Percentiles rank a stretch among this genome's conserved stretches.
Evolutionary conservation across 306 rosid species (phyloP).

Genomic region (Amphicarpaea edgeworthii): DNA sequence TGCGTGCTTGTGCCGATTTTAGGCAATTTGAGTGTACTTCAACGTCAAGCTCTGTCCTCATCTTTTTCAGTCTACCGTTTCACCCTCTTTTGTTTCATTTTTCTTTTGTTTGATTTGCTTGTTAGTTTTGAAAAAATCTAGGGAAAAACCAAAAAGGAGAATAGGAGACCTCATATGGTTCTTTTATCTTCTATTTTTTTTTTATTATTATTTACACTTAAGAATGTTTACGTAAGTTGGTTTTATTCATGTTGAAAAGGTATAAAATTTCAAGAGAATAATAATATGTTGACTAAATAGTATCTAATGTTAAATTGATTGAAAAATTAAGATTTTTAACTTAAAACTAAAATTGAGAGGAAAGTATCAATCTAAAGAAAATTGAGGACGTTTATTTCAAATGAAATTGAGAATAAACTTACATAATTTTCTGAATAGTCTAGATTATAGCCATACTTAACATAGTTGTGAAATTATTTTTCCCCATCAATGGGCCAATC

Average conservation of each 20-base stretch:
- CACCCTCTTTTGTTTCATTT: background rate
- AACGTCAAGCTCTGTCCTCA: slow-evolving; percentile 29
- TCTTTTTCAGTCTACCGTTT: background rate
- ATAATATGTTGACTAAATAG: background rate
- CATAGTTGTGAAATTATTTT: background rate
- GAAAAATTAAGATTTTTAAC: background rate
- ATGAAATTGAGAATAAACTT: background rate
- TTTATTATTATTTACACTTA: background rate
- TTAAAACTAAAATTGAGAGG: background rate
- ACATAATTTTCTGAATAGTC: background rate
- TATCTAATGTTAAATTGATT: too few relatives aligned
- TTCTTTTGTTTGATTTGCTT: background rate
- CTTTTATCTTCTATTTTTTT: background rate
- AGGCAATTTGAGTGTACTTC: slow-evolving; percentile 10
- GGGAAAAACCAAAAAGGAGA: background rate
- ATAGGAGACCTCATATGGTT: background rate
- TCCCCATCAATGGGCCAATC: background rate
- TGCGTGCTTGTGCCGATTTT: background rate
- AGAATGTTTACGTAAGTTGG: background rate
- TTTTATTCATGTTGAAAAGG: background rate
- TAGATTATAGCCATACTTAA: background rate
- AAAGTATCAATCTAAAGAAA: background rate
- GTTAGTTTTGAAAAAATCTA: background rate
- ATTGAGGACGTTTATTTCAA: background rate
- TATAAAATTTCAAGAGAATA: background rate